Conservation (phyloP, 352 stramenopile genomes). For the Lagenidium giganteum region DNA sequence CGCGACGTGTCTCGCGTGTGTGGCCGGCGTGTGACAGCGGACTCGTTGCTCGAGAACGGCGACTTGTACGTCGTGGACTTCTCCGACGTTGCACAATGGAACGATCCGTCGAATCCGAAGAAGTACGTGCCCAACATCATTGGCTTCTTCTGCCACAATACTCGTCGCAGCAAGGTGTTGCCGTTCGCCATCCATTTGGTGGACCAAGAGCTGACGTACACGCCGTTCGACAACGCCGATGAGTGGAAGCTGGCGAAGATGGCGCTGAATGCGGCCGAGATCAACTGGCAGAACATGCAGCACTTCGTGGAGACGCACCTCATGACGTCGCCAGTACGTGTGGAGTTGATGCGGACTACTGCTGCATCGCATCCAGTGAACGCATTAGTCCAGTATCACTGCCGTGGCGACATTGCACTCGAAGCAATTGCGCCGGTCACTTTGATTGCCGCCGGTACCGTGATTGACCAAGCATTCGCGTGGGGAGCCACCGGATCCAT, state of each 20-base stretch:
- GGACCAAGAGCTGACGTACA: slow-evolving; percentile 38
- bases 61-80: slow-evolving; percentile 3
- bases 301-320: slow-evolving; percentile 50
- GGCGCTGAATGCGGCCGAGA: slow-evolving; percentile 33
- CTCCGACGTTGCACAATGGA: neutral
- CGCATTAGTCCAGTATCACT: slow-evolving; percentile 27
- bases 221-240: slow-evolving; percentile 24
- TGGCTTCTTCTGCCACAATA: slow-evolving; percentile 34
- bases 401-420: slow-evolving; percentile 32
- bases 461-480: slow-evolving; percentile 39
- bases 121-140: slow-evolving; percentile 40
- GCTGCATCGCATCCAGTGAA: slow-evolving; percentile 26
- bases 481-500: slow-evolving; percentile 28
- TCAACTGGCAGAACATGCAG: slow-evolving; percentile 42
- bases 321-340: slow-evolving; percentile 36
- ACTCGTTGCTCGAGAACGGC: too few relatives aligned
- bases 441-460: slow-evolving; percentile 34
- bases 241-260: slow-evolving; percentile 53
- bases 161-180: slow-evolving; percentile 20
- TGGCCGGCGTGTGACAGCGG: slow-evolving; percentile 1
- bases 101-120: too few relatives aligned
- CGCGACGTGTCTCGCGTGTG: slow-evolving; percentile 1
- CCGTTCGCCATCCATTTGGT: slow-evolving; percentile 35
- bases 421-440: slow-evolving; percentile 25
- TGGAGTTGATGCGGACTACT: slow-evolving; percentile 32